Base-by-base conservation (phyloP, 306 rosid genomes). In the Begonia loranthoides region DNA sequence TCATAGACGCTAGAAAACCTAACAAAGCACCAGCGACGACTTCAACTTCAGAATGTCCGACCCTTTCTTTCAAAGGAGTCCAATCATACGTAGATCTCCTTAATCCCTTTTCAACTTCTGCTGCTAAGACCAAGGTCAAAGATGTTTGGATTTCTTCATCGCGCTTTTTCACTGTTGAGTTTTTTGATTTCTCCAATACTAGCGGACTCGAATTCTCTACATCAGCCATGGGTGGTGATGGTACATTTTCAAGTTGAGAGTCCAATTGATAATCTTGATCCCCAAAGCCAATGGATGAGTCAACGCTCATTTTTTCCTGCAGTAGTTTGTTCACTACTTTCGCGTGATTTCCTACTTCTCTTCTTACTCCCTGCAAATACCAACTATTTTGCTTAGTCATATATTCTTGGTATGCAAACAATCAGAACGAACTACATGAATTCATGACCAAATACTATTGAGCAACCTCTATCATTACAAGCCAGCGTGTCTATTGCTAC, bases 341-440 rank as follows among this genome's bases (percentile, higher is more conserved):
- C 0, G 95, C 85, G 62, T 82, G 88, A 13, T 64, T 80, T 39
- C 99, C 99, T 9, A 75, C 94, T 76, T 90, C 99, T 74, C 94
- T 90, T 73, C 99, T 76, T 36, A 85, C 97, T 51, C 97, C 97
- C 97, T 90, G 74, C 69, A 66, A 60, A 56, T 63, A 28, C 48
- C 21, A 55, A 16, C 13, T 8, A 17, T 49, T 48, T 45, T 15
- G 4, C 22, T 45, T 43, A 28, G 41, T 11, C 15, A 19, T 36
- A 0, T 28, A 8, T 7, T 28, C 36, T 28, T 28, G 36, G 36
- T 28, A 28, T 28, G 36, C 6, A 28, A 28, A 1, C 36, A 28
- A 28, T 28, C 36, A 28, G 5, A 28, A 7, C 36, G 36, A 28
- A 17, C 41, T 9, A 36, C 45, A 44, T 43, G 28, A 15, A 9